Conservation (phyloP, 176 grass and related monocot genomes). For the Musa schizocarpa region DNA sequence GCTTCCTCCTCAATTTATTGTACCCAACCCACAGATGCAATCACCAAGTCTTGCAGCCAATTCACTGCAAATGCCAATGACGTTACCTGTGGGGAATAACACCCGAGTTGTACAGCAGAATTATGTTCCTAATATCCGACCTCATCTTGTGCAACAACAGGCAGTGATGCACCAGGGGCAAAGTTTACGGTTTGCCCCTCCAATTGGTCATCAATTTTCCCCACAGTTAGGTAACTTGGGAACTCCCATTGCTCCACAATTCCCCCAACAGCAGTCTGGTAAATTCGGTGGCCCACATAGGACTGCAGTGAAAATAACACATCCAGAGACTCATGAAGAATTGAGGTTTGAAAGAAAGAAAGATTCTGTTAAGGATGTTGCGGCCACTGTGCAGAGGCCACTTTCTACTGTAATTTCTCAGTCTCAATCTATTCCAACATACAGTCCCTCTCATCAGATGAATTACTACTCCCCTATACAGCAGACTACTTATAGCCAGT, state of each 20-base stretch:
- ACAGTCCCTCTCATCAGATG: conserved; percentile 27
- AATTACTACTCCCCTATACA: conserved; percentile 41
- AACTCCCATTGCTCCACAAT: conserved; percentile 34
- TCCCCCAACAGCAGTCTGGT: conserved; percentile 39
- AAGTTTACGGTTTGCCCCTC: conserved; percentile 39
- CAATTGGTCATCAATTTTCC: conserved; percentile 29
- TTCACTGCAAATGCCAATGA: conserved; percentile 74
- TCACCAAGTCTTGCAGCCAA: conserved; percentile 44
- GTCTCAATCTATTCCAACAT: conserved; percentile 26
- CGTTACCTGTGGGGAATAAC: conserved; percentile 35
- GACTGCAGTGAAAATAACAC: conserved; percentile 60
- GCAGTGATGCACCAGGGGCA: conserved; percentile 72
- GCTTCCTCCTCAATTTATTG: conserved; percentile 52
- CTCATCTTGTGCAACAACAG: conserved; percentile 50
- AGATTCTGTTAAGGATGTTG: conserved; percentile 4
- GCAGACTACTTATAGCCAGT: conserved; percentile 32
- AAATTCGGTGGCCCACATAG: conserved; percentile 38
- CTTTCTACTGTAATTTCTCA: conserved; percentile 34
- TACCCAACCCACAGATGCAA: conserved; percentile 35
- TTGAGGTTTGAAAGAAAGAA: conserved; percentile 48
- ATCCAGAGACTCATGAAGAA: conserved; percentile 85
- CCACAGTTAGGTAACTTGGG: conserved; percentile 57
- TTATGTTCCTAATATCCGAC: conserved; percentile 50
- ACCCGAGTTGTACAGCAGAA: conserved; percentile 48
- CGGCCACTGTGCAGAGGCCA: conserved; percentile 31